Evolutionary conservation across 352 stramenopile species (phyloP), one percentile per base, ranked within the genome.

Genomic region (Phytopythium mirpurense): DNA sequence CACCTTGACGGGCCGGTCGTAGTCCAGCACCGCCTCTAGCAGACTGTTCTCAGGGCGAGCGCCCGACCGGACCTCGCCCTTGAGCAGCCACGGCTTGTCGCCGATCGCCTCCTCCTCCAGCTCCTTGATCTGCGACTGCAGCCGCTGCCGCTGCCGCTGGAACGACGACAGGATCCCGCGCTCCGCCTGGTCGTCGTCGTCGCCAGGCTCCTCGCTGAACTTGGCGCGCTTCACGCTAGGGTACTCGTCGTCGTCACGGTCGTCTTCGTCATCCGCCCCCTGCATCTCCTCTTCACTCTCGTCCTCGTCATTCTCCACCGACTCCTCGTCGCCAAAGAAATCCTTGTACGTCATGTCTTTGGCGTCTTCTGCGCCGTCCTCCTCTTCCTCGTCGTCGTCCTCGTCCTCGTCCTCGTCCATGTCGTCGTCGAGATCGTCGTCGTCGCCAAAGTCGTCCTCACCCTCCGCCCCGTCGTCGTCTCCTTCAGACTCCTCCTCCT

Each of bases 61-160:
- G 14, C 72, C 80, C 0, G 82, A 91, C 44, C 78, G 86, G 26
- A 94, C 81, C 68, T 98, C 93, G 58, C 93, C 93, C 57, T 90
- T 95, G 66, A 98, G 83, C 67, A 86, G 63, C 93, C 93, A 98
- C 29, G 89, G 89, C 64, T 98, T 98, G 54, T 98, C 90, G 5
- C 81, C 72, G n/a, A 98, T 70, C 18, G 94, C 78, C 59, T 94
- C 75, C 36, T 92, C 62, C 59, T 97, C 90, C 43, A 97, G 66
- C 44, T 92, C 69, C 40, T 84, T 77, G 55, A 97, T 96, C 51
- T 96, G 71, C 51, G 90, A 74, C 53, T 88, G 73, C 48, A 93
- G 60, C 19, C 70, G 70, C 36, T 82, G 62, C 26, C 79, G 71
- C 43, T 85, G 76, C 23, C 77, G 84, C 60, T 87, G 80, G 59